Evolutionary conservation across 768 basidiomycete species (phyloP), one percentile per base, ranked within the genome.

Genomic region (Daedaleopsis nitida): DNA sequence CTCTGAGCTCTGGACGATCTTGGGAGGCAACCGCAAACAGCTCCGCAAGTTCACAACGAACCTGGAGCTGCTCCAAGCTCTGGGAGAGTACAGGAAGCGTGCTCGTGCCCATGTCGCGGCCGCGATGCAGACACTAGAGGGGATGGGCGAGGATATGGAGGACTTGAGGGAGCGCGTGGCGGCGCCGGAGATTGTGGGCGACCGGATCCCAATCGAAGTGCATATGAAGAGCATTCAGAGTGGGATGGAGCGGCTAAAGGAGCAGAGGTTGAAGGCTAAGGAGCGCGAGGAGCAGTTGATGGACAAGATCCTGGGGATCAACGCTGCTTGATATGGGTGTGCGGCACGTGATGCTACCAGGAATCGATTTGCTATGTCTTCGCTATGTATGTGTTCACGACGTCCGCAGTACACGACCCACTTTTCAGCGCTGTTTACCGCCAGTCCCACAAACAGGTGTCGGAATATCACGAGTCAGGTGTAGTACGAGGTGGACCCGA

Each of bases 81-180:
- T 92, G 13, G 78, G 79, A 10, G 71, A 67, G 37, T 91, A 89
- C 66, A 78, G 88, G 65, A 81, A 80, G 64, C 79, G 81, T 60
- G 91, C 91, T 5, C 72, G 80, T 42, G 82, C 76, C 11, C 89
- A 89, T 62, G 88, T 93, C n/a, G 80, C 80, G 35, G 83, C 83
- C 0, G 83, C 88, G 14, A 68, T 89, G 66, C 85, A 86, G 54
- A 79, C 84, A 11, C 73, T 93, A 62, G 74, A 83, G 32, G 76
- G 77, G 42, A 83, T 92, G 85, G 83, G 83, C 64, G 85, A 83
- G 38, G 89, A 92, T 63, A 85, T 92, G 79, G 89, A 90, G 69
- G 89, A 90, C 47, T 73, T 93, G 61, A 78, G 91, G 62, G 87
- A 90, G 68, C 78, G 87, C 17, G 88, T 90, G 1, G 82, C 88